Evolutionary conservation across 306 rosid genomes (phyloP).

Genomic region (Malus domestica): DNA sequence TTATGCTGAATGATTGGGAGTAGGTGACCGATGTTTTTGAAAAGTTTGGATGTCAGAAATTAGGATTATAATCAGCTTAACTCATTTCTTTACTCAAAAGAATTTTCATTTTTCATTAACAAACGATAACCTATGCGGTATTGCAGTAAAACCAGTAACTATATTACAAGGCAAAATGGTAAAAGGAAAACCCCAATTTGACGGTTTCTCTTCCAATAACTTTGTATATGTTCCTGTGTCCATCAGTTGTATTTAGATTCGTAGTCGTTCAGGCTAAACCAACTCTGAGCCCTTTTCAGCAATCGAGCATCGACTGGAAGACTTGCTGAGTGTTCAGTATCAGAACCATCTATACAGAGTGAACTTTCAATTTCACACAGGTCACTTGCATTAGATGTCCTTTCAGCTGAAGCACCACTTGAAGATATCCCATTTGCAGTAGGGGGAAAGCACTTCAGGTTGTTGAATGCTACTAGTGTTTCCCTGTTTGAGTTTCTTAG

Average conservation of each 20-base stretch:
- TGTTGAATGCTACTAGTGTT: constrained; percentile 23
- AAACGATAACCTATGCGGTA: neutral
- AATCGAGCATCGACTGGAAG: no score
- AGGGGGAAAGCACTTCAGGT: constrained; percentile 8
- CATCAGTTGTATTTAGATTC: neutral
- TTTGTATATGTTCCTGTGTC: neutral
- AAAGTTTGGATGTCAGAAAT: no score
- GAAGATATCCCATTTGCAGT: no score
- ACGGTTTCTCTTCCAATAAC: neutral
- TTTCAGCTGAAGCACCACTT: constrained; percentile 19
- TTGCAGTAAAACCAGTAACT: neutral
- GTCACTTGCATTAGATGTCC: constrained; percentile 26
- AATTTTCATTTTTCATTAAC: neutral
- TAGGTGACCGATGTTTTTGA: no score
- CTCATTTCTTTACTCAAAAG: neutral
- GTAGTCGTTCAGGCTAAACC: no score
- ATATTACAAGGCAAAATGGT: neutral
- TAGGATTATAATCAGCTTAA: neutral
- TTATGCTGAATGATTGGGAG: no score
- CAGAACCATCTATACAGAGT: constrained; percentile 45
- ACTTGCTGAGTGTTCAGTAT: neutral
- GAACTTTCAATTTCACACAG: constrained; percentile 75
- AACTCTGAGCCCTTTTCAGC: no score
- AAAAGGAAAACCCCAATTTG: neutral
- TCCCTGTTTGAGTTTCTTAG: constrained; percentile 22